phyloP scores from a whole-genome alignment of 106 monocot species.

The Dioscorea zingiberensis region DNA sequence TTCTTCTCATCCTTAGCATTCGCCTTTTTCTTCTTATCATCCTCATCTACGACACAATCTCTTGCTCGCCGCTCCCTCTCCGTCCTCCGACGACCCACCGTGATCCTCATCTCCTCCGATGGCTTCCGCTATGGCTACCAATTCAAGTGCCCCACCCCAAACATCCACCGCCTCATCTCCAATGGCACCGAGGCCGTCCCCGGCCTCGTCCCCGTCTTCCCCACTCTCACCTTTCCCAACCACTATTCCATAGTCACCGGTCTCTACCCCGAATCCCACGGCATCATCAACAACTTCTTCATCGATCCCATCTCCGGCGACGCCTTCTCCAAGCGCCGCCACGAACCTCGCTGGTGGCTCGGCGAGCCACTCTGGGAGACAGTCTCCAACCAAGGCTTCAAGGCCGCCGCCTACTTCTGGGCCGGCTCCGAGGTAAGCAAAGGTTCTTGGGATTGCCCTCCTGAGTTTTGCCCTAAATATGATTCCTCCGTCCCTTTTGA shows the following conservation, averaged over 20 bases:
- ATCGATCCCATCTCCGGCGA: too few relatives aligned
- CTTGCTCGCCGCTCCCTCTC: too few relatives aligned
- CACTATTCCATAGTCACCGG: conserved; percentile 72
- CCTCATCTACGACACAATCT: too few relatives aligned
- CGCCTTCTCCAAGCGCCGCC: too few relatives aligned
- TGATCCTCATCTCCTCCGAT: conserved; percentile 60
- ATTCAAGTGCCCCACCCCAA: conserved; percentile 41
- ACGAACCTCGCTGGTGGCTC: conserved; percentile 63
- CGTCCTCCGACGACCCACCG: too few relatives aligned
- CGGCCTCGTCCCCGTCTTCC: conserved; percentile 42
- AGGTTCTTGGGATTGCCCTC: conserved; percentile 48
- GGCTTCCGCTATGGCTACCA: conserved; percentile 79
- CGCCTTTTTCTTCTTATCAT: conserved; percentile 9
- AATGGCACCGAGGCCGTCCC: conserved; percentile 46
- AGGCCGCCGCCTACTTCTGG: conserved; percentile 42
- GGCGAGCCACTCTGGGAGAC: conserved; percentile 73
- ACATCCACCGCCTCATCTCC: conserved; percentile 51
- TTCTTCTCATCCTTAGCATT: not conserved
- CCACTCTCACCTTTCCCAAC: conserved; percentile 79
- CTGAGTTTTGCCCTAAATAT: conserved; percentile 33
- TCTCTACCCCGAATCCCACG: conserved; percentile 57
- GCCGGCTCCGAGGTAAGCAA: conserved; percentile 57
- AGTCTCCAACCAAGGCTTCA: conserved; percentile 20
- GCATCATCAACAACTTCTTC: conserved; percentile 52
- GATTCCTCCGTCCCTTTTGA: conserved; percentile 43